Evolutionary conservation across 768 basidiomycete genomes (phyloP), one percentile per base, ranked within the genome.

Genomic region (Phaeotremella skinneri): DNA sequence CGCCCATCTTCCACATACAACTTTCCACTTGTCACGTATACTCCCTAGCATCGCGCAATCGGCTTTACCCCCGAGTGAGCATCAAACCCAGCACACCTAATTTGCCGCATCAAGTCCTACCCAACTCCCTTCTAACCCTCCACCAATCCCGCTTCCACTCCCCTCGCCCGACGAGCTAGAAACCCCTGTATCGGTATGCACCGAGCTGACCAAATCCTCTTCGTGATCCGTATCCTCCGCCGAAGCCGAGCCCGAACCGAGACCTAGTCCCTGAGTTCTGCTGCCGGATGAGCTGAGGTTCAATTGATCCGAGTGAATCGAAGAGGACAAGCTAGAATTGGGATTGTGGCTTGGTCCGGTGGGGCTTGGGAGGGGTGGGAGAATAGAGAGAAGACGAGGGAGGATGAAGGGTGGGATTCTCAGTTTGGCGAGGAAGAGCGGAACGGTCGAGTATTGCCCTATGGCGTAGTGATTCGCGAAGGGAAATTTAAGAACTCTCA

Each of bases 61-160:
- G 17, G 9, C 34, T 7, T 37, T 17, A 37, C 34, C 34, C 34
- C 34, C 34, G 34, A 37, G 17, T 7, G 7, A 7, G 34, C 34
- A 45, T 45, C 43, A 11, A 45, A 45, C 43, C 20, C 21, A n/a
- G n/a, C n/a, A n/a, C n/a, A n/a, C n/a, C n/a, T 27, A 67, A 49
- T 63, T 64, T 27, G 31, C 59, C 21, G 53, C 32, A 27, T 68
- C 67, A 34, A 68, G 21, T 5, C 67, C 67, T 9, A 68, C 67
- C 67, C 67, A 68, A 45, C 67, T 68, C 17, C 55, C 62, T 29
- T 64, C 67, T 39, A 68, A 32, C 13, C 67, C 62, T 37, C 51
- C 16, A 14, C 55, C 56, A 26, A 52, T 51, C 21, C 55, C 60
- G 31, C 49, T 57, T 14, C 61, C 55, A 20, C 49, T 54, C 4